These are phyloP conservation scores for Carex littledalei DNA, from an alignment of 176 grass and related monocot species.

Conservation along the genomic window DNA sequence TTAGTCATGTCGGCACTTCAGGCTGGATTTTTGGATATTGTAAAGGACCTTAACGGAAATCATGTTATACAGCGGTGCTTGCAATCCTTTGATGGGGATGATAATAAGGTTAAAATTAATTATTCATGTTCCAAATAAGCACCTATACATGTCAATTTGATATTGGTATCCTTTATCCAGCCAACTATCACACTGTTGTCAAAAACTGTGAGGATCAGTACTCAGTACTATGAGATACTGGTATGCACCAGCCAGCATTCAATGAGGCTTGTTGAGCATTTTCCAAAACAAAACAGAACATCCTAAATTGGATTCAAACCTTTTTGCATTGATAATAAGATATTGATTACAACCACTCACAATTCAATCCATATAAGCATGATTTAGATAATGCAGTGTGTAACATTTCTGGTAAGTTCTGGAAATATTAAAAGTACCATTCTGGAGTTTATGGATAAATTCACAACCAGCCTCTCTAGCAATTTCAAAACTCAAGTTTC, in stretches of 20 bases:
- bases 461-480: background rate
- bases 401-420: background rate
- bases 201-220: background rate
- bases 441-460: background rate
- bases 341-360: background rate
- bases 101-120: constrained; percentile 66
- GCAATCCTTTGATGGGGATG: constrained; percentile 39
- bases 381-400: background rate
- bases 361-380: background rate
- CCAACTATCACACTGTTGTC: background rate
- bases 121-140: background rate
- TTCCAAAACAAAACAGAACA: background rate
- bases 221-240: background rate
- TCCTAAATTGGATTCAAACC: background rate
- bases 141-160: background rate
- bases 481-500: background rate
- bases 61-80: constrained; percentile 82
- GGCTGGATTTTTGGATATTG: constrained; percentile 58
- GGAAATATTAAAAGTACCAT: background rate
- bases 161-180: background rate
- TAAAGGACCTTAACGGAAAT: constrained; percentile 73
- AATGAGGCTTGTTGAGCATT: background rate
- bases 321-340: background rate
- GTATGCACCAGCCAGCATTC: background rate
- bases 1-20: constrained; percentile 44